phyloP scores from a whole-genome alignment of 164 flowering plant genomes.

The Sextonia rubra region DNA sequence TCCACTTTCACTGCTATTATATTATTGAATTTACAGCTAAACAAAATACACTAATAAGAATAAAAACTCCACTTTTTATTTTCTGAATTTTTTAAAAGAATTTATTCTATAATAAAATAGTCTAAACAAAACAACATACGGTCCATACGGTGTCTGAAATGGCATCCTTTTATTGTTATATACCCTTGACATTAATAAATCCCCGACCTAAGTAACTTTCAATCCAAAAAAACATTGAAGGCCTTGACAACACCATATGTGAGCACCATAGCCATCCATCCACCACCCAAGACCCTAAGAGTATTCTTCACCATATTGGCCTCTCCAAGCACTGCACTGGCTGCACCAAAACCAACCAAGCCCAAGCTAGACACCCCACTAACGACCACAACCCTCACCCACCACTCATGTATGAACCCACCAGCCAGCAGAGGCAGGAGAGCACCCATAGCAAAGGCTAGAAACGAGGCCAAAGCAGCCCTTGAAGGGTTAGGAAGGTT shows the following conservation, averaged over 20 bases:
- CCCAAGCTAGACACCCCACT: not conserved
- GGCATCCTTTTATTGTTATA: too few species aligned
- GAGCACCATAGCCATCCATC: slow-evolving; percentile 10
- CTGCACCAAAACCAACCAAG: slow-evolving; percentile 6
- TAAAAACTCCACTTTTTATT: too few species aligned
- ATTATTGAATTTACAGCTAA: too few species aligned
- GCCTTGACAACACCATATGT: slow-evolving; percentile 8
- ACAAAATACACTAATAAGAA: too few species aligned
- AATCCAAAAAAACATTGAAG: not conserved
- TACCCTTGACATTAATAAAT: too few species aligned
- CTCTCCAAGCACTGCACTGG: too few species aligned
- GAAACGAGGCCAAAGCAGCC: slow-evolving; percentile 5
- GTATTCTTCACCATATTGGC: not conserved
- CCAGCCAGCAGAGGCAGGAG: slow-evolving; percentile 5
- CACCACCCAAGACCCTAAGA: slow-evolving; percentile 7
- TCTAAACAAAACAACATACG: too few species aligned
- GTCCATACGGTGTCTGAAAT: too few species aligned
- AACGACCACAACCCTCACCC: slow-evolving; percentile 1
- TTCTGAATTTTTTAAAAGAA: too few species aligned
- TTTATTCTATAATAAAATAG: too few species aligned
- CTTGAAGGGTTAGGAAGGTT: slow-evolving; percentile 7
- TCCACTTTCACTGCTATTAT: too few species aligned
- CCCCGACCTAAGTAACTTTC: too few species aligned
- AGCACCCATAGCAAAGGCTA: slow-evolving; percentile 5
- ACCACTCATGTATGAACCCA: slow-evolving; percentile 1